Percentiles rank a stretch among this genome's conserved stretches.
phyloP scores from a whole-genome alignment of 169 alveolate genomes.

The Plasmodium vivax region DNA sequence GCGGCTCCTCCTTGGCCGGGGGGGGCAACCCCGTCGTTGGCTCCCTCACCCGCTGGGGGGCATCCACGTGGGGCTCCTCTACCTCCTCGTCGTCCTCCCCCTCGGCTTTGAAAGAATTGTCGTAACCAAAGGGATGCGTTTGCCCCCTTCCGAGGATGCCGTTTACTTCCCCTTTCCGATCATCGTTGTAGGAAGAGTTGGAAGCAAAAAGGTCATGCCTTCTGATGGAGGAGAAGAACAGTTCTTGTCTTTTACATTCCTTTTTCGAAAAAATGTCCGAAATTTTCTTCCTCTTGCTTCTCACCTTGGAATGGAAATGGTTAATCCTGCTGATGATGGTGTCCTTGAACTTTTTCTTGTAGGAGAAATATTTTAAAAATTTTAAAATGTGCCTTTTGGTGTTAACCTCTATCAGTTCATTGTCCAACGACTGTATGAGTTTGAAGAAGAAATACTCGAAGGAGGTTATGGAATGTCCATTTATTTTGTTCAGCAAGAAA shows the following conservation, averaged over 20 bases:
- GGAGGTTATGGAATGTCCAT: slow-evolving; percentile 19
- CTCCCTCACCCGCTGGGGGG: not conserved
- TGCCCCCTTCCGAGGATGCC: not conserved
- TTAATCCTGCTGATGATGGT: slow-evolving; percentile 21
- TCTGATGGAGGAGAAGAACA: not conserved
- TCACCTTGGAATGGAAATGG: slow-evolving; percentile 39
- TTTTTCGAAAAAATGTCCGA: slow-evolving; percentile 19
- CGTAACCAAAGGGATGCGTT: not conserved
- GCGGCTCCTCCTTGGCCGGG: not conserved
- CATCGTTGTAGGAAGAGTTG: not conserved
- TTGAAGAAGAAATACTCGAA: slow-evolving; percentile 63
- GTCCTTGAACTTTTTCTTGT: slow-evolving; percentile 55
- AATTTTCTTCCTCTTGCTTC: slow-evolving; percentile 40
- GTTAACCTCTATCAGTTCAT: slow-evolving; percentile 25
- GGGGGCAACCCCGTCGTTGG: not conserved
- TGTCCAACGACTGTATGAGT: slow-evolving; percentile 31
- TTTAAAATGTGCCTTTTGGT: slow-evolving; percentile 23
- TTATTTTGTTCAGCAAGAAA: slow-evolving; percentile 6
- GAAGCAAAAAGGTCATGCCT: not conserved
- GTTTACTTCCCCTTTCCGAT: not conserved
- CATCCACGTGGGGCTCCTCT: not conserved
- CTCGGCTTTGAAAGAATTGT: not conserved
- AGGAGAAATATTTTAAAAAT: slow-evolving; percentile 53
- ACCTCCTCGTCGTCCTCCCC: not conserved
- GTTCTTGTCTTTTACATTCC: slow-evolving; percentile 3